Evolutionary conservation across 1,284 basidiomycete species (phyloP).

Genomic region (Fistulinella cinereoalba): DNA sequence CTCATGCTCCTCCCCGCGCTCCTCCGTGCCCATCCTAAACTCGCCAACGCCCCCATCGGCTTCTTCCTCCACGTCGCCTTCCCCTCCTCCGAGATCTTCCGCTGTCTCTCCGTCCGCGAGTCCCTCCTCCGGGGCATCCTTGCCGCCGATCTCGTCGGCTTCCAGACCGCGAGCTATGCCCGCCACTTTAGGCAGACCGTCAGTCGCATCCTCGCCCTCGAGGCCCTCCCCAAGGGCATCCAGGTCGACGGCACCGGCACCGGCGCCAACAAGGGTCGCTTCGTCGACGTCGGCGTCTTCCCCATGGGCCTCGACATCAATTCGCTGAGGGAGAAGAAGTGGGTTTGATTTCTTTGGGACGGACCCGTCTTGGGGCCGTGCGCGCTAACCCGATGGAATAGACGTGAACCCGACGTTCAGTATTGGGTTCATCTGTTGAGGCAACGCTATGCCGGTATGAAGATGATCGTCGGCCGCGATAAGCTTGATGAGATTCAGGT

Average conservation of each 20-base stretch:
- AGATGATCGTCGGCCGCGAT: slow-evolving; percentile 83
- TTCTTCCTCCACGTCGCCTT: slow-evolving; percentile 91
- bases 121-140: slow-evolving; percentile 72
- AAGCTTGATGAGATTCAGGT: slow-evolving; percentile 85
- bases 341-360: slow-evolving; percentile 22
- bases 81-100: slow-evolving; percentile 85
- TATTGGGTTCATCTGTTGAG: slow-evolving; percentile 78
- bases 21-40: slow-evolving; percentile 51
- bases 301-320: slow-evolving; percentile 88
- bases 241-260: slow-evolving; percentile 43
- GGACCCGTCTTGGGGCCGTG: background rate
- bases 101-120: slow-evolving; percentile 71
- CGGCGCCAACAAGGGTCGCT: slow-evolving; percentile 40
- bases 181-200: slow-evolving; percentile 83
- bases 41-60: slow-evolving; percentile 69
- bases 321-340: slow-evolving; percentile 68
- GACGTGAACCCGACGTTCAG: slow-evolving; percentile 72
- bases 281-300: slow-evolving; percentile 84
- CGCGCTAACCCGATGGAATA: slow-evolving; percentile 29
- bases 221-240: slow-evolving; percentile 82
- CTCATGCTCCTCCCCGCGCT: slow-evolving; percentile 80
- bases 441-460: slow-evolving; percentile 81
- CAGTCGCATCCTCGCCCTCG: slow-evolving; percentile 74
- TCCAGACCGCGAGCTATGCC: slow-evolving; percentile 83
- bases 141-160: slow-evolving; percentile 71